Percentiles rank a stretch among this genome's conserved stretches.
These are phyloP conservation scores for Vitis labrusca DNA, from an alignment of 164 flowering plant genomes.

Conservation along the genomic window DNA sequence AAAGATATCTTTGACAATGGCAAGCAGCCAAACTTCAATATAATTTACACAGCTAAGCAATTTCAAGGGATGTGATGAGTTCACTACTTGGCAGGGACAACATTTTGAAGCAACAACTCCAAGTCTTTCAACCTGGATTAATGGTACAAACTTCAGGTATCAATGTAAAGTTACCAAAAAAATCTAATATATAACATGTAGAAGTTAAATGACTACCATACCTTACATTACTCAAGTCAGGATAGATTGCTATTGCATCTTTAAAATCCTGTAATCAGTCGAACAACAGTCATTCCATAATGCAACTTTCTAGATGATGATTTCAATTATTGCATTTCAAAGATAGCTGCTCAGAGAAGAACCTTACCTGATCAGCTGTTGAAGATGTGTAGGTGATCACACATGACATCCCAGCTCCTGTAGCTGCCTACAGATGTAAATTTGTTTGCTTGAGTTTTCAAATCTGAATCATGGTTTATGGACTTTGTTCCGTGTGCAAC, in stretches of 20 bases:
- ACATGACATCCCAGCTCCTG: conserved; percentile 87
- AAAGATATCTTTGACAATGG: background rate
- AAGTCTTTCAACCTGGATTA: conserved; percentile 64
- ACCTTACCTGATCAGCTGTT: conserved; percentile 81
- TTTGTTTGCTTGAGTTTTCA: background rate
- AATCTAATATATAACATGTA: background rate
- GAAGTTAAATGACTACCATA: conserved; percentile 19
- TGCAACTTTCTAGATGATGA: background rate
- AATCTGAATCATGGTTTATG: background rate
- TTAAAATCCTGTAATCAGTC: conserved; percentile 63
- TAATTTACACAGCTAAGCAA: background rate
- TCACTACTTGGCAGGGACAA: conserved; percentile 40
- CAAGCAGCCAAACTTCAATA: background rate
- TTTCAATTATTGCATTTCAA: background rate
- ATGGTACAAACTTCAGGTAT: background rate
- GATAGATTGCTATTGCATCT: conserved; percentile 80
- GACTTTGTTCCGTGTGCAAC: background rate
- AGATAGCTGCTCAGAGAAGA: background rate
- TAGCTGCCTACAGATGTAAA: conserved; percentile 70
- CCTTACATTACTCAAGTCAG: conserved; percentile 80
- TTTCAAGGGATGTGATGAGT: background rate
- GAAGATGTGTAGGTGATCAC: conserved; percentile 85
- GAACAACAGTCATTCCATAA: background rate
- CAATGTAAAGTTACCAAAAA: background rate
- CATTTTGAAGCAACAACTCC: conserved; percentile 58